These are phyloP conservation scores for Lobosporangium transversale DNA, from an alignment of 192 early-diverging fungal species.

Conservation along the genomic window DNA sequence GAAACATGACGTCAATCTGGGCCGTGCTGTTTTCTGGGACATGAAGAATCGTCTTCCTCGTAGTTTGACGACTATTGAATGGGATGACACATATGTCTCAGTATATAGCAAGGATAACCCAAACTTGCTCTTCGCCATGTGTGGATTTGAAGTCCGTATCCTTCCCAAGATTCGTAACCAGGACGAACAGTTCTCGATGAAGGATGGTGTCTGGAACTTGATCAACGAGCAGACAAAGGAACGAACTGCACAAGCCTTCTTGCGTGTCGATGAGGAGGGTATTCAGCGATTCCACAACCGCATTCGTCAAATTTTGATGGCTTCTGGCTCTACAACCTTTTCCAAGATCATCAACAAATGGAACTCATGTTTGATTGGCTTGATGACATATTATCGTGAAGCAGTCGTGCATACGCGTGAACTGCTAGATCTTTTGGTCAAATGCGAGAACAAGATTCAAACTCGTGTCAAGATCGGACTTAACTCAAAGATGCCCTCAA, in stretches of 20 bases:
- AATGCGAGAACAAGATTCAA: constrained; percentile 99
- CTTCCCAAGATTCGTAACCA: constrained; percentile 89
- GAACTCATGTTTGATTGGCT: constrained; percentile 88
- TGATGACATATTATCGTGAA: constrained; percentile 99
- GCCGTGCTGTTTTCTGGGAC: constrained; percentile 99
- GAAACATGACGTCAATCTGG: constrained; percentile 98
- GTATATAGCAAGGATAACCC: constrained; percentile 99
- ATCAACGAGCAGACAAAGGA: constrained; percentile 98
- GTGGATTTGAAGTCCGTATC: constrained; percentile 96
- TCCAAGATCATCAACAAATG: constrained; percentile 99
- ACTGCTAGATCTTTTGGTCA: constrained; percentile 95
- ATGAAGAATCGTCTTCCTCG: constrained; percentile 98
- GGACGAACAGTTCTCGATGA: constrained; percentile 89
- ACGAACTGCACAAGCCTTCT: constrained; percentile 95
- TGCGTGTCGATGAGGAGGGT: constrained; percentile 96
- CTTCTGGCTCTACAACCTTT: constrained; percentile 96
- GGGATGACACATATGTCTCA: constrained; percentile 96
- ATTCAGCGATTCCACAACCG: constrained; percentile 95
- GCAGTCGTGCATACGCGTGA: constrained; percentile 98
- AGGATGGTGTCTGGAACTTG: constrained; percentile 92
- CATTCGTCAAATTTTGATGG: constrained; percentile 98
- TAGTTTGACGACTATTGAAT: constrained; percentile 96
- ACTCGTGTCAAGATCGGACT: constrained; percentile 99
- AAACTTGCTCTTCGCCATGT: constrained; percentile 92
- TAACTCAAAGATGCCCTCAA: constrained; percentile 98